Percentiles rank a stretch among this genome's conserved stretches.
phyloP scores from a whole-genome alignment of 225 moss, liverwort and hornwort genomes.

The Asterella californica region DNA sequence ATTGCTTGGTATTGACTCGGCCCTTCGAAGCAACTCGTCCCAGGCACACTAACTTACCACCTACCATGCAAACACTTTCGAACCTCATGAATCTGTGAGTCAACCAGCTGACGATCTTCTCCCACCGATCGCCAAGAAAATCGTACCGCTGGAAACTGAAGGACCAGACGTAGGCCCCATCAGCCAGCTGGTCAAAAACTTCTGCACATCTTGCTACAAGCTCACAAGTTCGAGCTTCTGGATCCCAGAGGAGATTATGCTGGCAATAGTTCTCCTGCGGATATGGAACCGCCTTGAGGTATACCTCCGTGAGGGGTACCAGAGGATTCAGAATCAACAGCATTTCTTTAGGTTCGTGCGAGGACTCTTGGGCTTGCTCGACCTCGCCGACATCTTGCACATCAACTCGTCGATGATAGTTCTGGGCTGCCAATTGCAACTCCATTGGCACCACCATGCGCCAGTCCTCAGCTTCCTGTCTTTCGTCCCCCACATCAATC shows the following conservation, averaged over 20 bases:
- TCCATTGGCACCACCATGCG: too few species aligned
- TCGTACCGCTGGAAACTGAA: background rate
- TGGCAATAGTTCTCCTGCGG: background rate
- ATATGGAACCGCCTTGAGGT: background rate
- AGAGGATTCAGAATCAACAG: background rate
- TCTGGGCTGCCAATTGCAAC: too few species aligned
- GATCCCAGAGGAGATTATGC: conserved; percentile 1
- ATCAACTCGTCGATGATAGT: too few species aligned
- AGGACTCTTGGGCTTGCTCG: background rate
- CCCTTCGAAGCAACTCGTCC: background rate
- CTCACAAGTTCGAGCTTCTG: background rate
- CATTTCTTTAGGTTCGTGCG: background rate
- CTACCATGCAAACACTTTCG: background rate
- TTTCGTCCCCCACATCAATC: too few species aligned
- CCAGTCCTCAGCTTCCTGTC: too few species aligned
- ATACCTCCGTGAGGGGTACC: background rate
- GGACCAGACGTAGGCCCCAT: background rate
- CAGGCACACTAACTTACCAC: background rate
- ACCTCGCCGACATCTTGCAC: too few species aligned
- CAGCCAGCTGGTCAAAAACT: too few species aligned
- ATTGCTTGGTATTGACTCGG: background rate
- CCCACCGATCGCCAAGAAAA: background rate
- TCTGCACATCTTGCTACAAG: background rate
- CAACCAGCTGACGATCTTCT: background rate
- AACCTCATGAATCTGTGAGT: background rate